Conservation (phyloP, 2,329 filamentous ascomycete genomes). For the Lasiodiplodia citricola region DNA sequence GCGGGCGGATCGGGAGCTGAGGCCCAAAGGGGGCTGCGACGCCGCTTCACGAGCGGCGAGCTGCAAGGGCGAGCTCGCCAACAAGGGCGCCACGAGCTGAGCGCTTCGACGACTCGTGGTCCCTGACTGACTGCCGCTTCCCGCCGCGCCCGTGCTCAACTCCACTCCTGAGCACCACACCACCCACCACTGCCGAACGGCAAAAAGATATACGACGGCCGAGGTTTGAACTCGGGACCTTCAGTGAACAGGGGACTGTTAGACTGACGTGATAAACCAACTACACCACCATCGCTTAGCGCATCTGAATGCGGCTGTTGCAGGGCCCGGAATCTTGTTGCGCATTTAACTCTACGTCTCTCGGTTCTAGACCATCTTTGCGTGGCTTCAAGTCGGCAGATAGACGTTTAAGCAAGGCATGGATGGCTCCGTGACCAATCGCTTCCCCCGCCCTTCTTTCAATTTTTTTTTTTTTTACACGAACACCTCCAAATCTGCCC, state of each 20-base stretch:
- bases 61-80: not conserved
- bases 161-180: not conserved
- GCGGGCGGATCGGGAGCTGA: not conserved
- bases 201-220: constrained; percentile 14
- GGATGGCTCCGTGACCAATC: not conserved
- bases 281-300: constrained; percentile 43
- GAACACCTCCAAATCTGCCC: not conserved
- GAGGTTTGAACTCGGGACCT: constrained; percentile 18
- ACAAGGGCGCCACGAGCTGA: constrained; percentile 20
- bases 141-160: not conserved
- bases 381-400: not conserved
- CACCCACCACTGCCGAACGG: not conserved
- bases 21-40: not conserved
- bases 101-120: not conserved
- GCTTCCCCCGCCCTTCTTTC: not conserved
- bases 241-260: constrained; percentile 35
- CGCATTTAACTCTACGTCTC: too few relatives aligned
- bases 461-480: not conserved
- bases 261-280: constrained; percentile 54
- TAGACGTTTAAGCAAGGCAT: not conserved
- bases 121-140: not conserved
- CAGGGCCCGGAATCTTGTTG: too few relatives aligned
- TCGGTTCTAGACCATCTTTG: too few relatives aligned
- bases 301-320: too few relatives aligned
- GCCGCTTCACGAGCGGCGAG: not conserved